These are phyloP conservation scores for Climacium dendroides DNA, from an alignment of 225 moss, liverwort and hornwort species.

Conservation along the genomic window DNA sequence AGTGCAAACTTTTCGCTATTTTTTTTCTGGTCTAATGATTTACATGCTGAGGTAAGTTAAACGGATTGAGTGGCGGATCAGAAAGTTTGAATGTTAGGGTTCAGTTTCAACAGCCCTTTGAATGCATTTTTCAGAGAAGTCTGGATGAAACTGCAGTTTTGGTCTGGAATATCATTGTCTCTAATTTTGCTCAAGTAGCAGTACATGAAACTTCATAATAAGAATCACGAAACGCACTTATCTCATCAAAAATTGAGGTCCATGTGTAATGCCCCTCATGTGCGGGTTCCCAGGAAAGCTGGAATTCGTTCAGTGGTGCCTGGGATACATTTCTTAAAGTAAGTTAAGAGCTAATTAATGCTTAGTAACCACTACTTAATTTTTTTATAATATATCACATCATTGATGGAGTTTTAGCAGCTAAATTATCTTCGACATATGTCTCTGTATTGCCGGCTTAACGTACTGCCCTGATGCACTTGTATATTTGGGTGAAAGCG, in stretches of 20 bases:
- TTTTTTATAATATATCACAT: neutral
- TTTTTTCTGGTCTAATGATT: neutral
- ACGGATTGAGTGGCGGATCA: neutral
- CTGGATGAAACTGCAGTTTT: neutral
- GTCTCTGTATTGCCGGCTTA: neutral
- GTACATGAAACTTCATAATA: neutral
- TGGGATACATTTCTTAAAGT: slow-evolving; percentile 38
- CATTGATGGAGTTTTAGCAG: neutral
- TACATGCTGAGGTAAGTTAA: neutral
- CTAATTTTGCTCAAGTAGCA: neutral
- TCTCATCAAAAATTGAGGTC: neutral
- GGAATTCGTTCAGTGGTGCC: slow-evolving; percentile 50
- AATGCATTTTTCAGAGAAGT: neutral
- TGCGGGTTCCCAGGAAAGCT: slow-evolving; percentile 50
- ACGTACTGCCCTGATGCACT: neutral
- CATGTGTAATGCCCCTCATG: slow-evolving; percentile 6
- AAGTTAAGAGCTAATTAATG: slow-evolving; percentile 2
- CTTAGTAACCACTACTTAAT: neutral
- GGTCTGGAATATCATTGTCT: neutral
- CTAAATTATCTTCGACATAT: neutral
- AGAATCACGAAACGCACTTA: neutral
- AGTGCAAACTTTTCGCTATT: neutral
- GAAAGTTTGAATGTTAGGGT: neutral
- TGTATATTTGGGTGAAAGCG: neutral
- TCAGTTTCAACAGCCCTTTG: neutral